phyloP scores from a whole-genome alignment of 768 basidiomycete species.

The Tylopilus plumbeoviolaceoides region DNA sequence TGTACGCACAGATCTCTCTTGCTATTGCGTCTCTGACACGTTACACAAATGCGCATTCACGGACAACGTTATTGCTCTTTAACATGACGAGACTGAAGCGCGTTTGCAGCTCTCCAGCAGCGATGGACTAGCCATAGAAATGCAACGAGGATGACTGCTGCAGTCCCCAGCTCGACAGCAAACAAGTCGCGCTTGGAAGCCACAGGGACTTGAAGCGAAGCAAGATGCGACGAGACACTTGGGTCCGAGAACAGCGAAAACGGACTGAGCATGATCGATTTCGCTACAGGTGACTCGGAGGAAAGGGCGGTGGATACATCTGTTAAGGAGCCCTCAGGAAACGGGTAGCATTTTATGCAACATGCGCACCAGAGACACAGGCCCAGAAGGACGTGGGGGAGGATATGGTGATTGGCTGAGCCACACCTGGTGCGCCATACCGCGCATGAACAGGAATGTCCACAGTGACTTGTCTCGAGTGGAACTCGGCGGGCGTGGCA shows the following conservation, averaged over 20 bases:
- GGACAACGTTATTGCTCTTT: conserved; percentile 23
- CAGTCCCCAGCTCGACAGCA: conserved; percentile 36
- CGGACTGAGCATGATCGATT: conserved; percentile 22
- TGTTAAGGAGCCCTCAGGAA: conserved; percentile 11
- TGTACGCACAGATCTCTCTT: conserved; percentile 30
- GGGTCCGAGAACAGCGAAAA: conserved; percentile 16
- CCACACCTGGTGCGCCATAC: conserved; percentile 32
- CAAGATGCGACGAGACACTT: conserved; percentile 3
- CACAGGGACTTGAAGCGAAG: conserved; percentile 29
- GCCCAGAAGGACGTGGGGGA: conserved; percentile 33
- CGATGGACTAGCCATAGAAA: conserved; percentile 33
- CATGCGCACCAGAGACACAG: conserved; percentile 24
- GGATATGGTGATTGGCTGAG: conserved; percentile 19
- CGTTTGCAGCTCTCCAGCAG: conserved; percentile 23
- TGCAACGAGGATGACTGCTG: conserved; percentile 25
- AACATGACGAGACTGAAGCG: conserved; percentile 16
- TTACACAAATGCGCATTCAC: conserved; percentile 8
- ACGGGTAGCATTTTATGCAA: not conserved
- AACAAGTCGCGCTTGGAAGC: conserved; percentile 30
- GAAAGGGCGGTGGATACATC: conserved; percentile 7
- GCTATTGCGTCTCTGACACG: conserved; percentile 19
- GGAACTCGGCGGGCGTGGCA: conserved; percentile 13
- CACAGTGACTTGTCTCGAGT: conserved; percentile 13
- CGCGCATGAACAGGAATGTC: conserved; percentile 44
- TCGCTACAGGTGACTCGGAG: conserved; percentile 13